Conservation (phyloP, 75 land plant species). For the Selaginella moellendorffii region DNA sequence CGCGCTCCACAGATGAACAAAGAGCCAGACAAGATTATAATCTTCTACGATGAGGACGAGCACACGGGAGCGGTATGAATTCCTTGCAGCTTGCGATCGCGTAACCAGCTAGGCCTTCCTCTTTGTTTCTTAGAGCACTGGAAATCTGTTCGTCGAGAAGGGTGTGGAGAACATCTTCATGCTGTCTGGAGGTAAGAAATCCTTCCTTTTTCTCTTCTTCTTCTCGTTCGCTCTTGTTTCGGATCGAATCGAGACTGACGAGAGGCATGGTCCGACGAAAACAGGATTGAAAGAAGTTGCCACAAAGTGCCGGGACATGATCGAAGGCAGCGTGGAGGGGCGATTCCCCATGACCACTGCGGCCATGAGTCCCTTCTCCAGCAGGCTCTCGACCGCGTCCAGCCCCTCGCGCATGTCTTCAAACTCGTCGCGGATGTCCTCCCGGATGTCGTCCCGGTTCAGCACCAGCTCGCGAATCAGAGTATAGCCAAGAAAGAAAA, state of each 20-base stretch:
- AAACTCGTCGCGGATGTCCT: not conserved
- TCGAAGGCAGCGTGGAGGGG: not conserved
- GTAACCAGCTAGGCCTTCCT: too few species aligned
- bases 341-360: not conserved
- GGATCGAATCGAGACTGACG: too few species aligned
- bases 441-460: not conserved
- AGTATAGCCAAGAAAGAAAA: not conserved
- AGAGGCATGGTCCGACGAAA: too few species aligned
- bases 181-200: conserved; percentile 11
- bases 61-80: conserved; percentile 3
- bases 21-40: conserved; percentile 15
- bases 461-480: not conserved
- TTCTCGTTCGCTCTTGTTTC: not conserved
- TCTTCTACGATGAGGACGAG: conserved; percentile 16
- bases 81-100: too few species aligned
- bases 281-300: not conserved
- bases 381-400: not conserved
- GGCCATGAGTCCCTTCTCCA: not conserved
- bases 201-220: not conserved
- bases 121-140: conserved; percentile 5
- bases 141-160: conserved; percentile 8
- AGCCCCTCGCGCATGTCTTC: not conserved
- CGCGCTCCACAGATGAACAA: conserved; percentile 13
- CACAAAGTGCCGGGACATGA: not conserved
- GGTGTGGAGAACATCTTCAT: conserved; percentile 12